A percentile compares a stretch with the other conserved stretches of the same genome.
Conservation (phyloP, 2,329 filamentous ascomycete genomes). For the Fusarium sp. region DNA sequence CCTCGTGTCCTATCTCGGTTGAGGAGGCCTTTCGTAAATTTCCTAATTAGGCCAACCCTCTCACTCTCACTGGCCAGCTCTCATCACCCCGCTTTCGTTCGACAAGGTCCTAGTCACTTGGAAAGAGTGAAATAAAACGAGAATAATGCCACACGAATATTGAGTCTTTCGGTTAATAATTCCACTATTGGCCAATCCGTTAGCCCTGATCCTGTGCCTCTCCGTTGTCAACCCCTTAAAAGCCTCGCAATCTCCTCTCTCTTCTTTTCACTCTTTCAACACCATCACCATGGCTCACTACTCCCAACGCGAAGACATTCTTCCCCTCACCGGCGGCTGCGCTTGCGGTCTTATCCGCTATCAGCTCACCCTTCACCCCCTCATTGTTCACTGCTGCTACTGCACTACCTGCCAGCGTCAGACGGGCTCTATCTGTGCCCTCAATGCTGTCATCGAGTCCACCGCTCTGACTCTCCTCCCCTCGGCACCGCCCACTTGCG, state of each 20-base stretch:
- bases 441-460: constrained; percentile 59
- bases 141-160: constrained; percentile 7
- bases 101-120: constrained; percentile 2
- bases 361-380: constrained; percentile 67
- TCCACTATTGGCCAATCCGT: not conserved
- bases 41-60: constrained; percentile 48
- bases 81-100: constrained; percentile 37
- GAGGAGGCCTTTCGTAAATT: constrained; percentile 24
- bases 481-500: constrained; percentile 41
- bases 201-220: not conserved
- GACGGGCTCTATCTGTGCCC: constrained; percentile 54
- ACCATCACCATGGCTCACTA: constrained; percentile 40
- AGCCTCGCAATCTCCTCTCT: not conserved
- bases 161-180: not conserved
- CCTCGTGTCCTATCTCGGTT: not conserved
- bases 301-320: constrained; percentile 42
- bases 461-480: constrained; percentile 51
- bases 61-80: constrained; percentile 47
- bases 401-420: constrained; percentile 62
- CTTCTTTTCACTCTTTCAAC: constrained; percentile 1
- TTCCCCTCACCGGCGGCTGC: constrained; percentile 64
- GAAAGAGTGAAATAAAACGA: constrained; percentile 16
- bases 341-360: constrained; percentile 78
- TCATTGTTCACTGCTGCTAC: constrained; percentile 61
- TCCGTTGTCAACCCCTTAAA: not conserved